phyloP scores from a whole-genome alignment of 2,329 filamentous ascomycete genomes.

The Exophiala bonariae region DNA sequence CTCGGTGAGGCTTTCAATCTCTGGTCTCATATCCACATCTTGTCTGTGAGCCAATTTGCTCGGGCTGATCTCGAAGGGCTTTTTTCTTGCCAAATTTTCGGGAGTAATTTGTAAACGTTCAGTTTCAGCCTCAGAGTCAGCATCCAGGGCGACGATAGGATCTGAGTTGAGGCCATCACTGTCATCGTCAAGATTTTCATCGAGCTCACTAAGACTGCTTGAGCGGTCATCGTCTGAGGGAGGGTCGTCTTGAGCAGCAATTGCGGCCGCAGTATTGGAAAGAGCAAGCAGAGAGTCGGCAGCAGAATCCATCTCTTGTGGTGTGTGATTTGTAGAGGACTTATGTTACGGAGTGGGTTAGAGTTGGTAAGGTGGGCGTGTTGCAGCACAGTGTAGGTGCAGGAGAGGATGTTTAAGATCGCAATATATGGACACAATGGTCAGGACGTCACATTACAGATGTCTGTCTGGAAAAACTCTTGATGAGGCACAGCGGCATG shows the following conservation, averaged over 20 bases:
- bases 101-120: conserved; percentile 91
- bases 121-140: conserved; percentile 86
- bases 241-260: conserved; percentile 43
- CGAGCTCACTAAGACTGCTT: conserved; percentile 90
- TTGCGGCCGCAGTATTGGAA: conserved; percentile 35
- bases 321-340: too few species aligned
- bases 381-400: too few species aligned
- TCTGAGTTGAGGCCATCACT: conserved; percentile 27
- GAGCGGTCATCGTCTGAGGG: conserved; percentile 69
- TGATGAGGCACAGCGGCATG: conserved; percentile 13
- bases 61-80: conserved; percentile 67
- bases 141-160: conserved; percentile 52
- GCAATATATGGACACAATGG: too few species aligned
- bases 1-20: conserved; percentile 38
- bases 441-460: too few species aligned
- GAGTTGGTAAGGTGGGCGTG: not conserved
- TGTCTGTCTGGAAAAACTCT: conserved; percentile 7
- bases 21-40: conserved; percentile 26
- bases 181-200: conserved; percentile 63
- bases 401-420: too few species aligned
- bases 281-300: conserved; percentile 34
- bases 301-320: conserved; percentile 45
- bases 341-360: not conserved
- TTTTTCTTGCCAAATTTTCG: conserved; percentile 57
- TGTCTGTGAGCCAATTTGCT: conserved; percentile 68